Evolutionary conservation across 1,284 basidiomycete species (phyloP), one percentile per base, ranked within the genome.

Genomic region (Pascua sp.): DNA sequence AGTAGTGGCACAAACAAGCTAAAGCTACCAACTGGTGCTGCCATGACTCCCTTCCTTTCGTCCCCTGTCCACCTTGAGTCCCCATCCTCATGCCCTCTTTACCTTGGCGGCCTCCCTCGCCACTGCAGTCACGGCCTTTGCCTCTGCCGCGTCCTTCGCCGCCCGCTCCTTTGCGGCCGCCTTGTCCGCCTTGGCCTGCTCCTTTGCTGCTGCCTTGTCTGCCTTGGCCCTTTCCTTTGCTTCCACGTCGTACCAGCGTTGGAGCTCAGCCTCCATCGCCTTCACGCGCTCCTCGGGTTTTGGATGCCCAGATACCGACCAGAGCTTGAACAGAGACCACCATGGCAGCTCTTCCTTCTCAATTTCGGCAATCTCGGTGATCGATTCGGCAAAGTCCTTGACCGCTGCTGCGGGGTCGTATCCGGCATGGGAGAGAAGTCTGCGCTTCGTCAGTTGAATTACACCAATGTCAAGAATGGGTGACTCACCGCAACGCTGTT

Each of bases 401-500:
- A 75, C 52, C 1, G 72, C 73, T 5, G 51, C 54, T 13, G 86
- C 83, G 10, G 91, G 87, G 75, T 93, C 88, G 68, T 86, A 94
- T 5, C 90, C 89, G 0, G 91, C 88, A 70, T 91, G 84, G 0
- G 91, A 89, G 15, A 95, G 82, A n/a, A 93, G 78, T 60, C 90
- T 88, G 57, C 3, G 11, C 47, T 59, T 38, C 53, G 55, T 45
- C 4, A 18, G 15, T 10, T 15, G 24, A 32, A 32, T 32, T 32
- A 7, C 24, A 7, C 24, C 24, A 3, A 32, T 32, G 24, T 32
- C 24, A 3, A 32, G 45, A 8, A 32, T 24, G 39, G 36, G 24
- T 17, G 11, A 65, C 80, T 57, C 55, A 88, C 88, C 89, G 80
- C 10, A 87, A 82, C 11, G 89, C 91, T 17, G 91, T 89, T n/a